Percentiles rank a stretch among this genome's conserved stretches.
These are phyloP conservation scores for Diaporthe amygdali DNA, from an alignment of 2,329 filamentous ascomycete species.

Conservation along the genomic window DNA sequence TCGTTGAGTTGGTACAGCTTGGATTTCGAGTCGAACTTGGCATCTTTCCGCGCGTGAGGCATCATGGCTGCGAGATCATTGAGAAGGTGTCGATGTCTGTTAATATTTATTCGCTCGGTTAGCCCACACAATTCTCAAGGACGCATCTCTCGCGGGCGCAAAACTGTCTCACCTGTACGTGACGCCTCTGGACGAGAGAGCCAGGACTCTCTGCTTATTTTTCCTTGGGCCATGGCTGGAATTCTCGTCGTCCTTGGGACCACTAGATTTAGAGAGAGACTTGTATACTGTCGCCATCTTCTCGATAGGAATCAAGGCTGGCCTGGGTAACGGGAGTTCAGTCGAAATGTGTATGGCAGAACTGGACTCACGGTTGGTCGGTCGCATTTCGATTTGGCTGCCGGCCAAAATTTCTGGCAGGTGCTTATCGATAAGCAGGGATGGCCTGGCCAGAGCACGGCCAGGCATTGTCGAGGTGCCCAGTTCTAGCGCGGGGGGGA, in stretches of 20 bases:
- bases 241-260: constrained; percentile 50
- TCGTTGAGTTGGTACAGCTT: constrained; percentile 85
- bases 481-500: constrained; percentile 17
- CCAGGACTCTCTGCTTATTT: constrained; percentile 80
- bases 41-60: constrained; percentile 91
- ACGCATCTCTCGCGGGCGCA: background rate
- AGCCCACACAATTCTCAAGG: background rate
- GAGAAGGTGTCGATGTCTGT: constrained; percentile 88
- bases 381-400: background rate
- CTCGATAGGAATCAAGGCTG: constrained; percentile 23
- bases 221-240: constrained; percentile 57
- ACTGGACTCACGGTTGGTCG: background rate
- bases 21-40: constrained; percentile 95
- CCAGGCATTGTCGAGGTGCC: background rate
- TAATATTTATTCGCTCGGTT: background rate
- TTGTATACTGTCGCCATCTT: constrained; percentile 78
- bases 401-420: constrained; percentile 19
- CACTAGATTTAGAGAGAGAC: constrained; percentile 66
- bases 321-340: background rate
- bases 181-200: constrained; percentile 90
- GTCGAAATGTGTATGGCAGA: background rate
- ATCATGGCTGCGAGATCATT: constrained; percentile 88
- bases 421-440: constrained; percentile 20
- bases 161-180: constrained; percentile 71
- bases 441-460: constrained; percentile 1